Percentiles rank a stretch among this genome's conserved stretches.
These are phyloP conservation scores for Aspergillus quadrilineatus DNA, from an alignment of 2,329 filamentous ascomycete species.

Conservation along the genomic window DNA sequence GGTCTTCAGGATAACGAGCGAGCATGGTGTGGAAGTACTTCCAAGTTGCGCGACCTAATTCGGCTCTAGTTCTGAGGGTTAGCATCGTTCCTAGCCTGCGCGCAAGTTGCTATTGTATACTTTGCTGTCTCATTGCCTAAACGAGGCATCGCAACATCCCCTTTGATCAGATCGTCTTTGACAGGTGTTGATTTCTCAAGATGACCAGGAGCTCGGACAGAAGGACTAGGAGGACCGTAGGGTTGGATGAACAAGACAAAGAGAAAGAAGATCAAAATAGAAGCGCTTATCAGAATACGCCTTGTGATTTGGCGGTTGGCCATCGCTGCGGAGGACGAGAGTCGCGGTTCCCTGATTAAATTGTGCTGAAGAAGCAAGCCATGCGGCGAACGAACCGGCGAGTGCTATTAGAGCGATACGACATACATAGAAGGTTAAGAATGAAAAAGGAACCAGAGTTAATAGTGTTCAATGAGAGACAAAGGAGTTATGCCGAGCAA, in stretches of 20 bases:
- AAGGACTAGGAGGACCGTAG: slow-evolving; percentile 39
- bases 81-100: not conserved
- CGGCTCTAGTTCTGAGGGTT: slow-evolving; percentile 46
- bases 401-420: not conserved
- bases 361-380: not conserved
- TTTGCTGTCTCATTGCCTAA: slow-evolving; percentile 52
- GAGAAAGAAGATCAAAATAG: slow-evolving; percentile 34
- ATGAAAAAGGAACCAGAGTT: not conserved
- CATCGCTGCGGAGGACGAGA: slow-evolving; percentile 23
- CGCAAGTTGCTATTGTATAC: slow-evolving; percentile 26
- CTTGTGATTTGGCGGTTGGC: slow-evolving; percentile 35
- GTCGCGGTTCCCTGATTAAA: not conserved
- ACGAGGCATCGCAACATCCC: slow-evolving; percentile 47
- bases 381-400: not conserved
- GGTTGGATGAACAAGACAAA: slow-evolving; percentile 41
- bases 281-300: slow-evolving; percentile 36
- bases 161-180: slow-evolving; percentile 41
- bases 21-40: slow-evolving; percentile 67
- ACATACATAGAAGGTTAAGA: not conserved
- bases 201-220: slow-evolving; percentile 42
- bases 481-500: not conserved
- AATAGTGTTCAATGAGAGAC: not conserved
- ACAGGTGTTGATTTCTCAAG: slow-evolving; percentile 32
- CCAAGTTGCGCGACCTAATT: slow-evolving; percentile 65
- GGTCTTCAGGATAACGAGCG: slow-evolving; percentile 64